These are phyloP conservation scores for Pulveroboletus sp. DNA, from an alignment of 768 basidiomycete genomes.

Conservation along the genomic window DNA sequence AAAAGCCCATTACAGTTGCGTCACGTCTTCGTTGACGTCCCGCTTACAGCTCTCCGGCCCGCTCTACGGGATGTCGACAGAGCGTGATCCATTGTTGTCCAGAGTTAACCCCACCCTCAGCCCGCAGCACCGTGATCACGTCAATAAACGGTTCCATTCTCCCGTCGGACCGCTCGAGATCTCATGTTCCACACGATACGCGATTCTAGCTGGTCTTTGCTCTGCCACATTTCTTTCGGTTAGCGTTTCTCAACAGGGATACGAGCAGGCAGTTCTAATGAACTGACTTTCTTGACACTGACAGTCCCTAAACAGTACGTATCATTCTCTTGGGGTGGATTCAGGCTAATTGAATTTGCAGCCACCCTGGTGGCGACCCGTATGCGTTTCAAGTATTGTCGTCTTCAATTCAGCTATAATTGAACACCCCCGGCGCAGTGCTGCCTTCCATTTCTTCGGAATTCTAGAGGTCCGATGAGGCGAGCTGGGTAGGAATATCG, in stretches of 20 bases:
- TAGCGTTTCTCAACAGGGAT: slow-evolving; percentile 25
- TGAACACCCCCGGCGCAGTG: slow-evolving; percentile 40
- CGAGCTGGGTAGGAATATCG: slow-evolving; percentile 80
- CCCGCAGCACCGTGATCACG: not conserved
- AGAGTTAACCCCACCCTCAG: not conserved
- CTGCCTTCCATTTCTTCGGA: slow-evolving; percentile 75
- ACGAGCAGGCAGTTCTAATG: slow-evolving; percentile 2
- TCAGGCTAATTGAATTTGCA: slow-evolving; percentile 22
- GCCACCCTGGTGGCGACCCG: slow-evolving; percentile 76
- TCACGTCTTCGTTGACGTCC: not conserved
- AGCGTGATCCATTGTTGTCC: slow-evolving; percentile 31
- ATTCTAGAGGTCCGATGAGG: slow-evolving; percentile 71
- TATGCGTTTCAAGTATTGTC: slow-evolving; percentile 30
- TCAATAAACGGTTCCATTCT: slow-evolving; percentile 1
- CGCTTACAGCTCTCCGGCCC: not conserved
- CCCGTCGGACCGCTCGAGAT: slow-evolving; percentile 56
- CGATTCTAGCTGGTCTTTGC: slow-evolving; percentile 72
- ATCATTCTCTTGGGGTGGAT: not conserved
- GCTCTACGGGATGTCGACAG: slow-evolving; percentile 24
- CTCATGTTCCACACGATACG: slow-evolving; percentile 50
- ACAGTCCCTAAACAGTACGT: slow-evolving; percentile 53
- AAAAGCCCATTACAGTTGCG: not conserved
- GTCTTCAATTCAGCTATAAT: slow-evolving; percentile 6
- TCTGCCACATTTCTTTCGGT: slow-evolving; percentile 70
- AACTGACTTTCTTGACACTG: not conserved